Base-by-base conservation (phyloP, 345 rosid species). In the Linum usitatissimum region DNA sequence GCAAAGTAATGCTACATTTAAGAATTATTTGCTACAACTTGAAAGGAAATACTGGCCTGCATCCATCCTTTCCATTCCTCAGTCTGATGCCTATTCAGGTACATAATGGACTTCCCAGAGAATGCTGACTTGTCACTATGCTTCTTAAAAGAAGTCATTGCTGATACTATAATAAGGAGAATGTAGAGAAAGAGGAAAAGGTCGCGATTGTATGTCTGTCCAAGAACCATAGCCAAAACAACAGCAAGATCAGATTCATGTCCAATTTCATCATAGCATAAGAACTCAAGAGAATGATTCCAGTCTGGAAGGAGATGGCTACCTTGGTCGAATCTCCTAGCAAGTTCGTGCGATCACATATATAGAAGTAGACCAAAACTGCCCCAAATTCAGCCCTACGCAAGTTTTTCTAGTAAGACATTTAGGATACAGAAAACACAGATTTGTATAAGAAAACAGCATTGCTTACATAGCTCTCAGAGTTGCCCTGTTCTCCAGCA, bases 11-110 rank as follows among this genome's bases (percentile, higher is more conserved):
- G n/a, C n/a, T n/a, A n/a, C n/a, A n/a, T n/a, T n/a, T n/a, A n/a
- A n/a, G n/a, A 18, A 55, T 55, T 55, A 55, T 28, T 18, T 19
- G 14, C 30, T 10, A 20, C 30, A 10, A 6, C 57, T 57, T n/a
- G 64, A 5, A 28, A 62, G 63, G 66, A 72, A 68, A 73, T 12
- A 77, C 88, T 81, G 73, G 81, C 99, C 99, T 93, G 97, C 99
- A 93, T 93, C 96, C 97, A 93, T 73, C 97, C 97, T 81, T 84
- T 93, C 99, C 99, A 93, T 73, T 93, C 96, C 70, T 89, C 96
- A n/a, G 98, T 92, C 70, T 92, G 95, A 80, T 89, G 91, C 61
- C 93, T 81, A 71, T 84, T 87, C 69, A 93, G 96, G 80, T 87
- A 93, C 18, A 78, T 87, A 58, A 82, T 82, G 61, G 95, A 55